Evolutionary conservation across 2,329 filamentous ascomycete genomes (phyloP).

Genomic region (Bisporella sp.): DNA sequence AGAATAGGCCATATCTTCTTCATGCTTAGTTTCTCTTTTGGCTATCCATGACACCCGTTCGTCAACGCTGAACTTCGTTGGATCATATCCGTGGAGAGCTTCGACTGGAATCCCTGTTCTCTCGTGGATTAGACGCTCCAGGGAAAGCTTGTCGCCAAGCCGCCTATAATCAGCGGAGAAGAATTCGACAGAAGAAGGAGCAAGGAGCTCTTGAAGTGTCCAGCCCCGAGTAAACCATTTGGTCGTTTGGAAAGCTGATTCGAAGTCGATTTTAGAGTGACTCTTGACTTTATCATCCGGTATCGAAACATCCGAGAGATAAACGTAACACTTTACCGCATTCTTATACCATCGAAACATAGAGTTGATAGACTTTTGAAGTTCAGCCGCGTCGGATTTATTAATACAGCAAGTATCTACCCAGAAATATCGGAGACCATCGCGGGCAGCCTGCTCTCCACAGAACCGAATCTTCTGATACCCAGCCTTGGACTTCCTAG

Average conservation of each 20-base stretch:
- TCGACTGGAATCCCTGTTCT: conserved; percentile 6
- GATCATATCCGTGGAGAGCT: conserved; percentile 4
- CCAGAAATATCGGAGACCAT: too few species aligned
- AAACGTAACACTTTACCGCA: too few species aligned
- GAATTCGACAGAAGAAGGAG: conserved; percentile 4
- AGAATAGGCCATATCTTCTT: conserved; percentile 37
- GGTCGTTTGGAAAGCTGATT: neutral
- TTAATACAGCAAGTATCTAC: too few species aligned
- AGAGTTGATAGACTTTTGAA: neutral
- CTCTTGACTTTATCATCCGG: too few species aligned
- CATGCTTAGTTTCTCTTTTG: conserved; percentile 27
- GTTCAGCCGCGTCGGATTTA: neutral
- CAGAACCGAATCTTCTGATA: neutral
- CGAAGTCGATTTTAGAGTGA: neutral
- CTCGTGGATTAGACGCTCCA: conserved; percentile 6
- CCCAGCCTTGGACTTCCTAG: neutral
- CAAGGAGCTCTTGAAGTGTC: too few species aligned
- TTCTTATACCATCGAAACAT: neutral
- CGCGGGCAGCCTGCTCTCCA: neutral
- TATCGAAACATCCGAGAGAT: too few species aligned
- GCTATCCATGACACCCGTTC: conserved; percentile 32
- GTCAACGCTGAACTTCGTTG: conserved; percentile 3
- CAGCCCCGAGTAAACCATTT: neutral
- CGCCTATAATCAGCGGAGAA: conserved; percentile 4
- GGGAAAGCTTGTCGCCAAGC: conserved; percentile 8